phyloP scores from a whole-genome alignment of 1,284 basidiomycete genomes.

The Singerocomus inundabilis region DNA sequence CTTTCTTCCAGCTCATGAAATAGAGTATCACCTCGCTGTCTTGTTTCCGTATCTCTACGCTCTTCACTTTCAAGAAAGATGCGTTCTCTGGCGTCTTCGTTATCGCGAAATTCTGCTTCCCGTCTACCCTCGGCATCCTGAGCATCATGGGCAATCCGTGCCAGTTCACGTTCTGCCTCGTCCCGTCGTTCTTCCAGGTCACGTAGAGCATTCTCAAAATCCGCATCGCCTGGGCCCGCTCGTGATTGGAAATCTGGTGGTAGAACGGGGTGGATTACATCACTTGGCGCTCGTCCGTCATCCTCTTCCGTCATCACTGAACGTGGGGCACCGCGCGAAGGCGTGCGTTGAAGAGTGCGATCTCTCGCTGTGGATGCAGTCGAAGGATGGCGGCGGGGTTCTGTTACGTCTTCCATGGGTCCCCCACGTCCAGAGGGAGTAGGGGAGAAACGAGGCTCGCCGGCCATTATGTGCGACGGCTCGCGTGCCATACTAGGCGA shows the following conservation, averaged over 20 bases:
- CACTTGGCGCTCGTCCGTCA: constrained; percentile 20
- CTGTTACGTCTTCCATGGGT: constrained; percentile 10
- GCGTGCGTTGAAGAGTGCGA: constrained; percentile 5
- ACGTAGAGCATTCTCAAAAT: constrained; percentile 48
- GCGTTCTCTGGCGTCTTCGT: constrained; percentile 62
- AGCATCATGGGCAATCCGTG: constrained; percentile 45
- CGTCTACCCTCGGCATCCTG: constrained; percentile 58
- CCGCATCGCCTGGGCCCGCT: constrained; percentile 13
- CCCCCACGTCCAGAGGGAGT: constrained; percentile 9
- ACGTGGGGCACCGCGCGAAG: constrained; percentile 15
- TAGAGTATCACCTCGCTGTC: constrained; percentile 50
- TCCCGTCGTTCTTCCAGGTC: constrained; percentile 54
- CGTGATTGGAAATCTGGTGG: constrained; percentile 11
- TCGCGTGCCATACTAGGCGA: constrained; percentile 16
- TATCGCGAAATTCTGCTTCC: constrained; percentile 57
- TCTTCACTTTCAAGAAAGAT: constrained; percentile 60
- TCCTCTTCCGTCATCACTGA: constrained; percentile 22
- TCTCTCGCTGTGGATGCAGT: constrained; percentile 9
- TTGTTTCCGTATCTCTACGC: constrained; percentile 52
- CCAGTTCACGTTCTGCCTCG: constrained; percentile 50
- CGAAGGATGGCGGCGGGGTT: constrained; percentile 17
- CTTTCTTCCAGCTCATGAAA: constrained; percentile 46
- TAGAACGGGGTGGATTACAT: constrained; percentile 28
- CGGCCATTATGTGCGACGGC: constrained; percentile 9
- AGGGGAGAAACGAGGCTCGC: constrained; percentile 12